Evolutionary conservation across 371 early-diverging fungal genomes (phyloP).

Genomic region (Zopfochytrium polystomum): DNA sequence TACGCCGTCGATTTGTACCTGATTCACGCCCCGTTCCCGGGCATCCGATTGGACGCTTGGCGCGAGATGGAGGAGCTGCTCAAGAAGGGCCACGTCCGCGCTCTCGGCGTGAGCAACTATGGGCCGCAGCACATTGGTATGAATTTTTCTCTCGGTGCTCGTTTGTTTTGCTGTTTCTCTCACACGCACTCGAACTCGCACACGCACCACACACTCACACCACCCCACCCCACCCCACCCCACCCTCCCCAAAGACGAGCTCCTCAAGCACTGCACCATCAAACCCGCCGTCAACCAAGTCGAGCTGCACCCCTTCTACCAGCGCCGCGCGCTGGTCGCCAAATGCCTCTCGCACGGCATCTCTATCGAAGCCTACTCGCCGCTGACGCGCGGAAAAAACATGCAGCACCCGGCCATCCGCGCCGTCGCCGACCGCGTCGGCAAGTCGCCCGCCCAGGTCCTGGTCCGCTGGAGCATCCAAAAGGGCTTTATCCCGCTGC

Average conservation of each 20-base stretch:
- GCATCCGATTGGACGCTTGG: constrained; percentile 60
- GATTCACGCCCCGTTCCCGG: constrained; percentile 16
- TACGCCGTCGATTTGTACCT: constrained; percentile 30
- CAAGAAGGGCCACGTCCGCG: too few species aligned
- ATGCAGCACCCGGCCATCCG: constrained; percentile 39
- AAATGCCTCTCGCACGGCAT: constrained; percentile 70
- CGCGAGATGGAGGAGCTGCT: constrained; percentile 69
- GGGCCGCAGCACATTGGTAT: too few species aligned
- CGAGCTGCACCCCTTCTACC: constrained; percentile 87
- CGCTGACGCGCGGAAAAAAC: constrained; percentile 59
- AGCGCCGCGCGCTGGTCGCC: constrained; percentile 66
- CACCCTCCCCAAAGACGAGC: too few species aligned
- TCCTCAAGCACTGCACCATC: constrained; percentile 32
- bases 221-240: too few species aligned
- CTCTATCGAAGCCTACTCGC: constrained; percentile 77
- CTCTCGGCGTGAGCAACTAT: too few species aligned
- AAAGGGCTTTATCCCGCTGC: constrained; percentile 58
- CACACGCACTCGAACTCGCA: constrained; percentile 72
- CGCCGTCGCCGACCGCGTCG: constrained; percentile 58
- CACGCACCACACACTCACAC: constrained; percentile 55
- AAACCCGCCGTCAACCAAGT: constrained; percentile 69
- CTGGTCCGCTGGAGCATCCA: constrained; percentile 71
- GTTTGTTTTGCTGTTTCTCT: too few species aligned
- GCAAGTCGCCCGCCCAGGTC: constrained; percentile 67
- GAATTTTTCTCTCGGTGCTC: too few species aligned